phyloP scores from a whole-genome alignment of 2,329 filamentous ascomycete species.

The Leptodontidium sp. region DNA sequence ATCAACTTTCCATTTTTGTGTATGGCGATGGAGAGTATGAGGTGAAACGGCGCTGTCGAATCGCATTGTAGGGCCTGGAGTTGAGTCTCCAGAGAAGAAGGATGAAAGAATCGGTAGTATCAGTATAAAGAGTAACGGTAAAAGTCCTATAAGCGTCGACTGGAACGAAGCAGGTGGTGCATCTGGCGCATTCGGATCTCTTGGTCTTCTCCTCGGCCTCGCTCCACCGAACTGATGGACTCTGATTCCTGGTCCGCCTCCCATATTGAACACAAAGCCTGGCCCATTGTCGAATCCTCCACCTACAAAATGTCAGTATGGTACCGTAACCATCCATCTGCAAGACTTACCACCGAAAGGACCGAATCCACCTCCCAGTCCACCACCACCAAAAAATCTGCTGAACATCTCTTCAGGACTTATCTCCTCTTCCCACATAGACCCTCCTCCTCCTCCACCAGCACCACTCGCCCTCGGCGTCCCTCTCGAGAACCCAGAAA shows the following conservation, averaged over 20 bases:
- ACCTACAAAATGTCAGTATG: conserved; percentile 35
- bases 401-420: conserved; percentile 97
- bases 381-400: conserved; percentile 86
- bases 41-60: conserved; percentile 77
- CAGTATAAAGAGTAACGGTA: conserved; percentile 91
- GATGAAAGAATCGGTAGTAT: conserved; percentile 84
- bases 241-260: conserved; percentile 87
- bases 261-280: conserved; percentile 94
- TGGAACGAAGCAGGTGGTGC: conserved; percentile 58
- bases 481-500: conserved; percentile 66
- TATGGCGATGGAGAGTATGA: conserved; percentile 77
- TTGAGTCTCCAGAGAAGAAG: conserved; percentile 69
- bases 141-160: conserved; percentile 72
- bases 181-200: conserved; percentile 63
- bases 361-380: conserved; percentile 66
- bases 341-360: conserved; percentile 65
- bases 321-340: conserved; percentile 3
- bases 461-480: conserved; percentile 41
- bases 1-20: conserved; percentile 73
- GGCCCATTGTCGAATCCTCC: conserved; percentile 78
- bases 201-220: conserved; percentile 78
- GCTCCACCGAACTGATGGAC: conserved; percentile 95
- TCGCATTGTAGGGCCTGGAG: conserved; percentile 73
- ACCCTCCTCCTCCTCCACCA: conserved; percentile 56
- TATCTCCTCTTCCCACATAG: conserved; percentile 88